Evolutionary conservation across 495 filamentous ascomycete genomes (phyloP), one percentile per base, ranked within the genome.

Genomic region (Penicillium arizonense): DNA sequence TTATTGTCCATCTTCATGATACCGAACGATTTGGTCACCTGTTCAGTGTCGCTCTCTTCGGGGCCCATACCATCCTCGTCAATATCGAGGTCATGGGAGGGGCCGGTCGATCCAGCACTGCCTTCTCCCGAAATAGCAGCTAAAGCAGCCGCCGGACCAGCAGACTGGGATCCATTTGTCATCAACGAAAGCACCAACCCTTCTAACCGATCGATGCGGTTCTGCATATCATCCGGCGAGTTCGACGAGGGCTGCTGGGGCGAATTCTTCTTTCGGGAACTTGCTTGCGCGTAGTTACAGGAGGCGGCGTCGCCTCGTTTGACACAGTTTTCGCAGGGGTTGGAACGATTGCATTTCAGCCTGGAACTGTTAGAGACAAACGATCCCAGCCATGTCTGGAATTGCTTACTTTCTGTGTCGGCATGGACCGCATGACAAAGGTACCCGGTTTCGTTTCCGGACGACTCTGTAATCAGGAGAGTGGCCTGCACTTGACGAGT

Each of bases 211-310:
- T 99, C 91, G 71, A 99, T 99, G 66, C 94, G 88, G 63, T 92
- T 95, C 73, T 99, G 94, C 94, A 99, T 99, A 69, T 97, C 94
- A 80, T 96, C 93, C 24, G 94, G 84, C 12, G 87, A 78, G 47
- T 81, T 74, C 58, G 77, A 73, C 63, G 82, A 74, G 56, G 73
- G 69, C 49, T 78, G 72, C 51, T 82, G 81, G 65, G 81, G 70
- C 49, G 80, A 71, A 62, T 85, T 84, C 80, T 89, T 95, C 67
- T 88, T 90, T 57, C 92, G 87, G 39, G 76, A 80, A 37, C 82
- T 80, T 18, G 87, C 82, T 53, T 90, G 82, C 30, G 94, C 94
- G 77, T 97, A 99, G 52, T 87, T 88, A 72, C 94, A 99, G 34
- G 89, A 89, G 45, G 79, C 68, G 9, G 89, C 83, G 69, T 96